Evolutionary conservation across 148 eudicot genomes (phyloP), one percentile per base, ranked within the genome.

Genomic region (Rhododendron kiyosumense): DNA sequence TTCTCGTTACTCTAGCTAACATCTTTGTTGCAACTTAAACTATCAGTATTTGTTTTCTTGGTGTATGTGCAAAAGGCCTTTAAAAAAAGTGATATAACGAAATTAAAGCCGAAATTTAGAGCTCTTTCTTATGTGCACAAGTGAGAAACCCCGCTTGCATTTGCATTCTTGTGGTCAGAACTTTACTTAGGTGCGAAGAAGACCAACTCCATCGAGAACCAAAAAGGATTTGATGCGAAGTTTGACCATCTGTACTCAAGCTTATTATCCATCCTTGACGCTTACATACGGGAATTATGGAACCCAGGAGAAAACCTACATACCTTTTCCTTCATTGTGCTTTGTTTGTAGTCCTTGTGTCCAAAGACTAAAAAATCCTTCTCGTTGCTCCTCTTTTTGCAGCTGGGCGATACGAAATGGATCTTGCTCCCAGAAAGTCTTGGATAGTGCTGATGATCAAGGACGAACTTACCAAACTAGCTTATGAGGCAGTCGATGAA

Each of bases 401-500:
- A 97, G 99, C 93, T 81, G 89, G 91, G 78, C 91, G 88, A 80
- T 97, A 92, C 86, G 86, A 78, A 22, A 90, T 92, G 14, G 98
- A 94, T 81, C 94, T 97, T 57, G 85, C 92, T 22, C 79, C 96
- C 54, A 92, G 92, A 85, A 97, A 95, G 85, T 30, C 92, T 86
- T 86, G 92, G 4, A 94, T 97, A 88, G 95, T 94, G 94, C 89
- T 88, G 76, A 93, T 97, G 93, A 94, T 95, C 87, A 96, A 97
- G 89, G 96, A 93, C 2, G 99, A 97, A 90, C 98, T 97, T 41
- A 97, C 98, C 22, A 95, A 93, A 85, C 89, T 95, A 78, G 98
- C 97, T 81, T 97, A 96, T 32, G 96, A 91, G 86, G 93, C 93
- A 8, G 99, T 93, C 5, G 93, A 92, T 12, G 99, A 97, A 22